phyloP scores from a whole-genome alignment of 1,284 basidiomycete genomes.

The Malassezia sympodialis region DNA sequence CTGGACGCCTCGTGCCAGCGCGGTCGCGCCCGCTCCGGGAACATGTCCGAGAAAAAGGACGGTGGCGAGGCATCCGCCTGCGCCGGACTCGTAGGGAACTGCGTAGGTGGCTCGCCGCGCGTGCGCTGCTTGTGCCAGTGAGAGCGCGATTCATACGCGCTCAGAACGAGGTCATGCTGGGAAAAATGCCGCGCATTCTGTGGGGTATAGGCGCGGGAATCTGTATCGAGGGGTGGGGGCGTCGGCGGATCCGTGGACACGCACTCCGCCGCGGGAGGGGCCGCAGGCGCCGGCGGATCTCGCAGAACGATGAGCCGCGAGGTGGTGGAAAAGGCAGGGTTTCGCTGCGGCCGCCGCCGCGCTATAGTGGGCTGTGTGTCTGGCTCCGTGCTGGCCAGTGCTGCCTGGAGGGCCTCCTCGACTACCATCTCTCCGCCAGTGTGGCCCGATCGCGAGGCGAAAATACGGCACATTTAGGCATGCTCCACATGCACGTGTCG shows the following conservation, averaged over 20 bases:
- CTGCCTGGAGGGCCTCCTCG: background rate
- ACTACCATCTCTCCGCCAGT: background rate
- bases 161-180: background rate
- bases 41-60: background rate
- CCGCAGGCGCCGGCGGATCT: background rate
- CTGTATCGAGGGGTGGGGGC: background rate
- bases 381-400: background rate
- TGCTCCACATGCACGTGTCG: background rate
- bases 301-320: slow-evolving; percentile 12
- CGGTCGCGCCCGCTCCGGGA: background rate
- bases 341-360: background rate
- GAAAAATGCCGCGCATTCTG: background rate
- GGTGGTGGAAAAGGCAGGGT: background rate
- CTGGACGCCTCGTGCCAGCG: background rate
- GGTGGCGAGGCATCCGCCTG: background rate
- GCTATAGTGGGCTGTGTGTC: background rate
- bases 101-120: background rate
- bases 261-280: background rate
- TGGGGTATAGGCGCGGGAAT: background rate
- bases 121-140: background rate
- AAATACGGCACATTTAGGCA: background rate
- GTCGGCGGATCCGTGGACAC: background rate
- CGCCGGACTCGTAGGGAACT: background rate
- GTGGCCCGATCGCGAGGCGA: background rate
- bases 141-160: slow-evolving; percentile 2